Conservation (phyloP, 108 stramenopile genomes). For the Discostella stelligeroides region DNA sequence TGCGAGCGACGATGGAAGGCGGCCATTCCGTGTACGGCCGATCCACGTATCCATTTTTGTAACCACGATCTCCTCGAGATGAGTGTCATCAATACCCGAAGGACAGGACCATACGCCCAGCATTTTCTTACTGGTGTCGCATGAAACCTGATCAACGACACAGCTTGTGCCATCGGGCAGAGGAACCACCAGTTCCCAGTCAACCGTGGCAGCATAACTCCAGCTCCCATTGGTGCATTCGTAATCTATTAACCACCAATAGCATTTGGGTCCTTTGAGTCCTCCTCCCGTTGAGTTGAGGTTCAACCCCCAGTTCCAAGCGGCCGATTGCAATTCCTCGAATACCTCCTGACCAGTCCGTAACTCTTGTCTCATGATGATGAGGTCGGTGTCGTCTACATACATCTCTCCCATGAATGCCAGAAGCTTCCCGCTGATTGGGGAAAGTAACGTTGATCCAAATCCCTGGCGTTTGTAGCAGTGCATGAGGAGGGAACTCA, state of each 20-base stretch:
- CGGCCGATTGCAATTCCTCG: neutral
- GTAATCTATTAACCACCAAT: too few relatives aligned
- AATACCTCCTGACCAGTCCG: neutral
- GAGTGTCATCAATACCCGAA: neutral
- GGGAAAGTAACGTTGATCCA: too few relatives aligned
- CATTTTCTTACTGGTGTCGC: neutral
- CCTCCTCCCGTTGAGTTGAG: too few relatives aligned
- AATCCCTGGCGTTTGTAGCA: neutral
- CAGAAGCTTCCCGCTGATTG: neutral
- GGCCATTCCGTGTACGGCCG: neutral
- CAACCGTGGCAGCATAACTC: neutral
- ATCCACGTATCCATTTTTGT: neutral
- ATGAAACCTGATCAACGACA: neutral
- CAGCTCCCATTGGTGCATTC: neutral
- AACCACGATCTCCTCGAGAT: neutral
- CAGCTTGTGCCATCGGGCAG: neutral
- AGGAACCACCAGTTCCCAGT: neutral
- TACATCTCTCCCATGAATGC: neutral
- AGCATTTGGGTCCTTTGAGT: too few relatives aligned
- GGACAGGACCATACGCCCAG: neutral
- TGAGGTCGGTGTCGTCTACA: neutral
- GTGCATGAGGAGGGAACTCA: neutral
- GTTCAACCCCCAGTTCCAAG: neutral
- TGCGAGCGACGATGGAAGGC: neutral
- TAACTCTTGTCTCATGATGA: neutral